A percentile compares a stretch with the other conserved stretches of the same genome.
Evolutionary conservation across 2,329 filamentous ascomycete species (phyloP).

Genomic region (Cladobotryum protrusum): DNA sequence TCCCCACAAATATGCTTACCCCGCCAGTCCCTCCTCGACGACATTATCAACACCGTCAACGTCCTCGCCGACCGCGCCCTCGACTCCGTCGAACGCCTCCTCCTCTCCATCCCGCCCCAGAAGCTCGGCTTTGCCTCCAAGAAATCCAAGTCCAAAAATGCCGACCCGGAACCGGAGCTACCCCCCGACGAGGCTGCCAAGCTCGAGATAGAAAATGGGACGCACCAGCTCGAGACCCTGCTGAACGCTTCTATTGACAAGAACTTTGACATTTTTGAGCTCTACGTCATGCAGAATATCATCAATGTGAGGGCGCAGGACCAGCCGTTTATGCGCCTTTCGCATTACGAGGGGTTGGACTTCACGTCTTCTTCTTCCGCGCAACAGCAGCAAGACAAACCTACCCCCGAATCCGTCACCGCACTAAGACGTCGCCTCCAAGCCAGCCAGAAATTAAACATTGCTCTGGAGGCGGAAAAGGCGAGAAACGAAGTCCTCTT

Average conservation of each 20-base stretch:
- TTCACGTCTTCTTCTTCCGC: slow-evolving; percentile 24
- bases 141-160: slow-evolving; percentile 23
- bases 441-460: slow-evolving; percentile 71
- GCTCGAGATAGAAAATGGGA: slow-evolving; percentile 78
- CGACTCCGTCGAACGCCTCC: slow-evolving; percentile 77
- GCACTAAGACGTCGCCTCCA: slow-evolving; percentile 67
- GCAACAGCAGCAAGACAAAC: slow-evolving; percentile 24
- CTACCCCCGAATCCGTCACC: slow-evolving; percentile 62
- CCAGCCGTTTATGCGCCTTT: slow-evolving; percentile 70
- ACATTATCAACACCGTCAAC: slow-evolving; percentile 96
- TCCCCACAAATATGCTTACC: slow-evolving; percentile 3
- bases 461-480: slow-evolving; percentile 62
- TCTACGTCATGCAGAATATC: slow-evolving; percentile 85
- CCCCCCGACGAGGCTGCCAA: slow-evolving; percentile 36
- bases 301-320: slow-evolving; percentile 63
- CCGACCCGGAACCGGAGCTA: slow-evolving; percentile 24
- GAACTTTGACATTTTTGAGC: slow-evolving; percentile 80
- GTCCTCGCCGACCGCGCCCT: slow-evolving; percentile 86
- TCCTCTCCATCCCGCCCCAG: slow-evolving; percentile 66
- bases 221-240: slow-evolving; percentile 77
- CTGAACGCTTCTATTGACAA: slow-evolving; percentile 76
- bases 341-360: slow-evolving; percentile 72
- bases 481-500: slow-evolving; percentile 68
- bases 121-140: slow-evolving; percentile 69
- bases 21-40: slow-evolving; percentile 79